Conservation (phyloP, 106 monocot species). For the Chionographis japonica region DNA sequence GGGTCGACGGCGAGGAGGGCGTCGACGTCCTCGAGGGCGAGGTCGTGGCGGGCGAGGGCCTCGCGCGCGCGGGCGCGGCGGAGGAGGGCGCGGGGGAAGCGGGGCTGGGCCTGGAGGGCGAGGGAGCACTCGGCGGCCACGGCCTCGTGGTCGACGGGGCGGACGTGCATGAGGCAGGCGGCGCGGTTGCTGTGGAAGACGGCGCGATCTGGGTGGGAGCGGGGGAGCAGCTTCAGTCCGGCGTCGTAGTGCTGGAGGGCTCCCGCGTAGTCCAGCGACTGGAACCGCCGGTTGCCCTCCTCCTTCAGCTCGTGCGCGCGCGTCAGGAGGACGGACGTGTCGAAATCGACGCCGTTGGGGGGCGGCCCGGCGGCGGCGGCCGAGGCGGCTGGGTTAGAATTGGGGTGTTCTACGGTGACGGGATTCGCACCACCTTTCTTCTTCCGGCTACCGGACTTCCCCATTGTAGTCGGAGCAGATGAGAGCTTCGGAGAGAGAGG, state of each 20-base stretch:
- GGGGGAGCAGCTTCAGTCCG: slow-evolving; percentile 71
- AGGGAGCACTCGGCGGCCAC: slow-evolving; percentile 92
- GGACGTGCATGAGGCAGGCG: slow-evolving; percentile 84
- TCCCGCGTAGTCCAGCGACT: slow-evolving; percentile 51
- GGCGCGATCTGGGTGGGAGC: slow-evolving; percentile 79
- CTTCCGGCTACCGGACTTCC: slow-evolving; percentile 30
- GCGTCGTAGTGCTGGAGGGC: slow-evolving; percentile 74
- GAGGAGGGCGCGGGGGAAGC: slow-evolving; percentile 81
- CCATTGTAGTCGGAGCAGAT: slow-evolving; percentile 14
- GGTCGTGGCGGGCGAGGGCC: slow-evolving; percentile 53
- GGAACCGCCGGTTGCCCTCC: slow-evolving; percentile 86
- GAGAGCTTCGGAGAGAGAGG: not conserved
- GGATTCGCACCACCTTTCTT: slow-evolving; percentile 24
- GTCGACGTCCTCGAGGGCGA: slow-evolving; percentile 62
- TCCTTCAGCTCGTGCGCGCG: slow-evolving; percentile 95
- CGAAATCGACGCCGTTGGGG: slow-evolving; percentile 10
- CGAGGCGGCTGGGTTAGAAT: not conserved
- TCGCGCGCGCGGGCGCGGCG: slow-evolving; percentile 84
- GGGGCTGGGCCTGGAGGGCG: slow-evolving; percentile 82
- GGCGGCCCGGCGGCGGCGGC: not conserved
- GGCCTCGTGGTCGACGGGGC: slow-evolving; percentile 78
- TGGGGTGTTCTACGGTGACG: not conserved
- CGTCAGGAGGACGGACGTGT: slow-evolving; percentile 30
- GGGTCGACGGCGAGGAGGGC: slow-evolving; percentile 57
- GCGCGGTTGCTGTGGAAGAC: slow-evolving; percentile 96